Base-by-base conservation (phyloP, 768 basidiomycete species). In the Podaxis sp. region DNA sequence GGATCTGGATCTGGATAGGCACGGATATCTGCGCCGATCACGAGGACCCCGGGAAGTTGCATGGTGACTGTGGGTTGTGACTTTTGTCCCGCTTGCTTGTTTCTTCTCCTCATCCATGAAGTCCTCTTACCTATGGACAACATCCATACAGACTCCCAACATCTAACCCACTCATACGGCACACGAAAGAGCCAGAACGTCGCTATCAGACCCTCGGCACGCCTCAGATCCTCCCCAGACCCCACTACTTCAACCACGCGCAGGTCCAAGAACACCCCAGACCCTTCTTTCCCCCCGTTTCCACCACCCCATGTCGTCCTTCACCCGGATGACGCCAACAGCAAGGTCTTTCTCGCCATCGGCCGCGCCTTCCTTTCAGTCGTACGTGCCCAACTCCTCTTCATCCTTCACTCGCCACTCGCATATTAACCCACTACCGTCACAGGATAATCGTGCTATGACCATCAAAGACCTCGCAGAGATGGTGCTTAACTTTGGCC, bases 391-490 rank as follows among this genome's bases (percentile, higher is more conserved):
- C 36, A 32, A 32, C 42, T 51, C 53, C 47, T 42, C 66, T 55
- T 62, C 63, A 63, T 32, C 63, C 28, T 47, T 36, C 48, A 59
- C 44, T 62, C 62, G 61, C 65, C 52, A n/a, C 62, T 59, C 64
- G 55, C 18, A 18, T 44, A 44, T 44, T 44, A 6, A 44, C 42
- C 11, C 40, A 10, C 44, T 21, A 25, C 28, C 2, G 1, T n/a
- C 21, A 25, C 59, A 90, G 88, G 83, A 88, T 68, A 92, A 92
- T 72, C 84, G 88, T 52, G 90, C 90, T 50, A 89, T 91, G 86
- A 91, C 90, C 44, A 88, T 91, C 75, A 92, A 91, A 71, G 90
- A 92, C 75, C 83, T 92, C 57, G 86, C 90, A 35, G 88, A 91
- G 66, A 82, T 86, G 75, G 80, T 84, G 38, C 78, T 85, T 63